phyloP scores from a whole-genome alignment of 352 stramenopile species.

The Bremia lactucae region DNA sequence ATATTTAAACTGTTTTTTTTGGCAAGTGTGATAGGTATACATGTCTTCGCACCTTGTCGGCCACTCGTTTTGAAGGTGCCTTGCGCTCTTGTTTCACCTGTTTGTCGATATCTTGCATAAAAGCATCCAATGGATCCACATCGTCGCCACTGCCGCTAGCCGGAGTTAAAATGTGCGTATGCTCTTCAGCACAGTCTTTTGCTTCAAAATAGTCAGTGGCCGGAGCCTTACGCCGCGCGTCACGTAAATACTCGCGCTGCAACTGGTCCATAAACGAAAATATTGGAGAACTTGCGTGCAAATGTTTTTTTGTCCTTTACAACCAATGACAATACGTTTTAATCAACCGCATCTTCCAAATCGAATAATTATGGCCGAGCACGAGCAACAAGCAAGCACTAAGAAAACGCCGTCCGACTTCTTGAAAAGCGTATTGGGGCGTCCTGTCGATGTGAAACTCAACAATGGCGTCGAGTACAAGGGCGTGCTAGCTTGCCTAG shows the following conservation, averaged over 20 bases:
- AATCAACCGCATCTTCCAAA: no score
- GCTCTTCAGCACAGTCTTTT: slow-evolving; percentile 32
- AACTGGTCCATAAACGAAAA: slow-evolving; percentile 27
- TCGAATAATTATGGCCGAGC: slow-evolving; percentile 23
- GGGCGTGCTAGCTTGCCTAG: slow-evolving; percentile 96
- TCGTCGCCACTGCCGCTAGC: slow-evolving; percentile 25
- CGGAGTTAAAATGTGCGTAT: neutral
- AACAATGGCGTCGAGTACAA: slow-evolving; percentile 99
- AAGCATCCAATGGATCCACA: slow-evolving; percentile 76
- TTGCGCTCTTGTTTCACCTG: slow-evolving; percentile 45
- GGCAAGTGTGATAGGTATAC: no score
- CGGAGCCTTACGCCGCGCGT: slow-evolving; percentile 40
- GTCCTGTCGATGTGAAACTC: slow-evolving; percentile 96
- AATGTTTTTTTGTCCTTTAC: no score
- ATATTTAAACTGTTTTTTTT: no score
- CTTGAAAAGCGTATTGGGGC: slow-evolving; percentile 88
- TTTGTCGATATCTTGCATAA: slow-evolving; percentile 72
- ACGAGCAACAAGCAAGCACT: slow-evolving; percentile 17
- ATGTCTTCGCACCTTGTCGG: slow-evolving; percentile 24
- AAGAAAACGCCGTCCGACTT: slow-evolving; percentile 89
- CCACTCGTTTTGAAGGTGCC: slow-evolving; percentile 12
- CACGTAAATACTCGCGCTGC: slow-evolving; percentile 48
- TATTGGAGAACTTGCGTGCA: slow-evolving; percentile 3
- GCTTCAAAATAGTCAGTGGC: slow-evolving; percentile 57
- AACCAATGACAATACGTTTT: no score